Evolutionary conservation across 805 yeast genomes (phyloP), one percentile per base, ranked within the genome.

Genomic region (Pichia deserticola): DNA sequence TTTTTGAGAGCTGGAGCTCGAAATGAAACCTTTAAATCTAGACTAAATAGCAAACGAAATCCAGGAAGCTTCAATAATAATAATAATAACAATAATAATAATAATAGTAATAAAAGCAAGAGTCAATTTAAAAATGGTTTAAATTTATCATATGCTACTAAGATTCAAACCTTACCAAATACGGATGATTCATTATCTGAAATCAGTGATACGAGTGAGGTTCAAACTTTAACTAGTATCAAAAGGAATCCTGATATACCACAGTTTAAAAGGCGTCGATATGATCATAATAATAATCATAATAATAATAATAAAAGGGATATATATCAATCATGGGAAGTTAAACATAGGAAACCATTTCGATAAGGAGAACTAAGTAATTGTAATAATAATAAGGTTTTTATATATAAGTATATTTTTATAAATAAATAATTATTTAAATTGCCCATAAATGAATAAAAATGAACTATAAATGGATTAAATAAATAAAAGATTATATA

Each of bases 331-430:
- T 47, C 48, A n/a, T 60, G 66, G 66, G 57, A 58, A 36, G 55
- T 57, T 7, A 58, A 50, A 35, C 64, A 60, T 9, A 51, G 61
- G 11, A 55, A 45, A 48, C 67, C 65, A 10, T 63, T 62, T 35
- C 54, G 63, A 40, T 60, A 45, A 42, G 12, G 11, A 32, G 11
- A 32, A 20, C 20, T 20, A 20, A 20, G 20, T 20, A 20, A 20
- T 20, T 20, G 20, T 20, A 20, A 20, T 2, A 20, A 20, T 20
- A 20, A 20, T 27, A 9, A 20, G 20, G 40, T 11, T 15, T 9
- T 37, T 8, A 37, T 37, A 37, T 37, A 37, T 15, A 20, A 11
- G 13, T 20, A 37, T 35, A n/a, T 35, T 35, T 35, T 35, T 35
- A 35, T 35, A 35, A n/a, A 35, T 35, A 35, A 35, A 35, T 30